Percentiles rank a stretch among this genome's conserved stretches.
These are phyloP conservation scores for Solanum bulbocastanum DNA, from an alignment of 257 asterid genomes.

Conservation along the genomic window DNA sequence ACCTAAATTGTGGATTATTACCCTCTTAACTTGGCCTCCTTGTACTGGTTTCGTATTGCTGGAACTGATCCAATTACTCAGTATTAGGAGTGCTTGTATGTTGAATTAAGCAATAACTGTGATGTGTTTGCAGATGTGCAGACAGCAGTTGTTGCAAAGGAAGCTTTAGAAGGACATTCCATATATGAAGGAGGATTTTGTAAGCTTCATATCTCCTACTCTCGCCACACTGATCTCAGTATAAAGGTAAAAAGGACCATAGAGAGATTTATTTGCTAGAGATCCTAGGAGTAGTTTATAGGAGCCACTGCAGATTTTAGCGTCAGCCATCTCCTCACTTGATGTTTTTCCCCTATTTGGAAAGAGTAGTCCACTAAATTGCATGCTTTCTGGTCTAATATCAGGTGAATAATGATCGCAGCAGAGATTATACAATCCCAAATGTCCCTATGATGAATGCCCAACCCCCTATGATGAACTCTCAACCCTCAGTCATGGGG, in stretches of 20 bases:
- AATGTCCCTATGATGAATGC: conserved; percentile 38
- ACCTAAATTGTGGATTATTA: not conserved
- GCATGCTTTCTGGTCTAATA: not conserved
- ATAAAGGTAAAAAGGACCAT: conserved; percentile 45
- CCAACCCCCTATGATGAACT: conserved; percentile 47
- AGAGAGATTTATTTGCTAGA: not conserved
- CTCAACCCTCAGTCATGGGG: conserved; percentile 61
- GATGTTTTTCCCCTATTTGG: not conserved
- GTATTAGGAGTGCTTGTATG: not conserved
- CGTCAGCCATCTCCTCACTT: not conserved
- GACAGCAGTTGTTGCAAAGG: conserved; percentile 93
- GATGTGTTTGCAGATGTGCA: conserved; percentile 67
- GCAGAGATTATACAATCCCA: conserved; percentile 84
- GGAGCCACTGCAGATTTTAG: not conserved
- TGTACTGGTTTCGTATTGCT: not conserved
- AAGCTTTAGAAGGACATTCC: conserved; percentile 94
- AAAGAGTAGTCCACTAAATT: not conserved
- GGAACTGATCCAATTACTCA: not conserved
- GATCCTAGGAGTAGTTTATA: not conserved
- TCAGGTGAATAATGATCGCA: conserved; percentile 86
- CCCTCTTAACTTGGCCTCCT: not conserved
- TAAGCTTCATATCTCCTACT: conserved; percentile 93
- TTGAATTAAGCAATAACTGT: not conserved
- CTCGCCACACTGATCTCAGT: conserved; percentile 97
- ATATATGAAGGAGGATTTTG: conserved; percentile 97